A percentile compares a stretch with the other conserved stretches of the same genome.
Evolutionary conservation across 2,329 filamentous ascomycete species (phyloP).

Genomic region (Hypoxylon sp.): DNA sequence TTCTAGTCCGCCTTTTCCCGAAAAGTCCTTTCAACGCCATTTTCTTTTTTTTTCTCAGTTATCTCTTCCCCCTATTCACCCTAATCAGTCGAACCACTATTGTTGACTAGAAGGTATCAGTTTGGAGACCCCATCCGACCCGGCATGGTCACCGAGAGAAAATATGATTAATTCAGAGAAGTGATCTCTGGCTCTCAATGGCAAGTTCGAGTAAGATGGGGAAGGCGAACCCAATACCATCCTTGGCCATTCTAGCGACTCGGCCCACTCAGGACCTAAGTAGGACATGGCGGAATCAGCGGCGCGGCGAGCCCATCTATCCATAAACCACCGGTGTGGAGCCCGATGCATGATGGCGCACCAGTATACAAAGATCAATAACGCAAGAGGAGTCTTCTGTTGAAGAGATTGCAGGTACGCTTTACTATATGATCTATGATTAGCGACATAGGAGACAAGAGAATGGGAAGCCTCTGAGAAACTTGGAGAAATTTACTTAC

Average conservation of each 20-base stretch:
- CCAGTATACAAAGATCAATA: background rate
- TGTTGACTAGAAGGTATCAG: background rate
- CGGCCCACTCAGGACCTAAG: background rate
- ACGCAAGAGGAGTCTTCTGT: background rate
- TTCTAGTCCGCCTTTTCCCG: too few species aligned
- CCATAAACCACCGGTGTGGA: background rate
- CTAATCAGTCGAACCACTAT: background rate
- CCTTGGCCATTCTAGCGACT: background rate
- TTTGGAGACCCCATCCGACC: background rate
- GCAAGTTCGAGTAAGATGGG: background rate
- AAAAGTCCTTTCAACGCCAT: too few species aligned
- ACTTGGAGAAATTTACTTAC: background rate
- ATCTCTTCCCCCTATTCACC: background rate
- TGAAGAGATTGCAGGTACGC: constrained; percentile 1
- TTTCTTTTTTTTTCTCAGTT: background rate
- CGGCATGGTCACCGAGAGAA: background rate
- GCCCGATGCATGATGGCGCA: background rate
- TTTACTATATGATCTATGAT: background rate
- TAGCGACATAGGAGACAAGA: background rate
- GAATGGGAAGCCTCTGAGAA: background rate
- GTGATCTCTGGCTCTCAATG: background rate
- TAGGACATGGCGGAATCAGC: background rate
- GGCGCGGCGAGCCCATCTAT: background rate
- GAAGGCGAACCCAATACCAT: background rate
- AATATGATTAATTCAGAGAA: background rate